A percentile compares a stretch with the other conserved stretches of the same genome.
phyloP scores from a whole-genome alignment of 23 red algal genomes.

The Porphyridium purpureum region DNA sequence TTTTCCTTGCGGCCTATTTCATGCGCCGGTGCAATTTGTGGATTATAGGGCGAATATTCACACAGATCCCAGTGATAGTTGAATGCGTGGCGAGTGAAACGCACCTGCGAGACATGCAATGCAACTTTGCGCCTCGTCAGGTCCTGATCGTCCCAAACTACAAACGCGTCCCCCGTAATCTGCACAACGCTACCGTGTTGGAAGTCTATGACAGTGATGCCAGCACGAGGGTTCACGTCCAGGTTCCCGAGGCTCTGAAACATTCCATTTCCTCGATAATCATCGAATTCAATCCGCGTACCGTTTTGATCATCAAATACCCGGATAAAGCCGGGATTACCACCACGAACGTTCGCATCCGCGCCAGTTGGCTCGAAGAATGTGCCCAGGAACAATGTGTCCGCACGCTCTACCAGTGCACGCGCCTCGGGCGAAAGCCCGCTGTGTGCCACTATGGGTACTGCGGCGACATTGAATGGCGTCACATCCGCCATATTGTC shows the following conservation, averaged over 20 bases:
- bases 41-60: slow-evolving; percentile 37
- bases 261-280: slow-evolving; percentile 63
- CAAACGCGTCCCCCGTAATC: slow-evolving; percentile 18
- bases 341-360: slow-evolving; percentile 37
- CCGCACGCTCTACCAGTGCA: slow-evolving; percentile 8
- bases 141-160: slow-evolving; percentile 4
- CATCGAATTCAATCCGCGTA: slow-evolving; percentile 17
- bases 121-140: background rate
- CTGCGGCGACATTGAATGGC: background rate
- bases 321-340: slow-evolving; percentile 33
- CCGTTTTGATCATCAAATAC: background rate
- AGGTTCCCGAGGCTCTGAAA: slow-evolving; percentile 49
- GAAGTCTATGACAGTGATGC: slow-evolving; percentile 30
- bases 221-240: slow-evolving; percentile 15
- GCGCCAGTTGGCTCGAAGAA: slow-evolving; percentile 9
- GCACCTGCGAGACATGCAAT: background rate
- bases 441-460: too few species aligned
- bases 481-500: background rate
- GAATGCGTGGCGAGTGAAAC: slow-evolving; percentile 11
- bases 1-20: background rate
- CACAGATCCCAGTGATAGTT: slow-evolving; percentile 24
- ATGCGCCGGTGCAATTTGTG: background rate
- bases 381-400: slow-evolving; percentile 46
- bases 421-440: background rate
- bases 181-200: slow-evolving; percentile 20